Conservation (phyloP, 2,329 filamentous ascomycete species). For the Amphichorda felina region DNA sequence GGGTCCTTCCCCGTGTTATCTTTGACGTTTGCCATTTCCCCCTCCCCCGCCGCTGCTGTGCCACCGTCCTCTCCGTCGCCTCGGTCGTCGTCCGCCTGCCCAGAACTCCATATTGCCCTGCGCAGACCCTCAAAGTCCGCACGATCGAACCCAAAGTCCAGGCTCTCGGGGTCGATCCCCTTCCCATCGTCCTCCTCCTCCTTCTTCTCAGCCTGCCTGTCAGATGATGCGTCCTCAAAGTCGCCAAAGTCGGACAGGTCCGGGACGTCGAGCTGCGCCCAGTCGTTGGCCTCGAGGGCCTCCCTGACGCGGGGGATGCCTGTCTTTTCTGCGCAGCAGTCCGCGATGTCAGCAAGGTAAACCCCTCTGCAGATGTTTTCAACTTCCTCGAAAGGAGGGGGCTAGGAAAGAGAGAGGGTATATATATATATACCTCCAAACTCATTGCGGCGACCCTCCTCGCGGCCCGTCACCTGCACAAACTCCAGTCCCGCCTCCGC, state of each 20-base stretch:
- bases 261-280: constrained; percentile 27
- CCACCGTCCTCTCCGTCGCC: constrained; percentile 1
- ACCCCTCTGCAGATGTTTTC: background rate
- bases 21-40: constrained; percentile 9
- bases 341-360: constrained; percentile 7
- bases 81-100: constrained; percentile 4
- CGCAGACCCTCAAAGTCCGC: constrained; percentile 40
- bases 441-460: constrained; percentile 34
- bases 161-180: constrained; percentile 30
- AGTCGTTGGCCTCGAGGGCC: constrained; percentile 55
- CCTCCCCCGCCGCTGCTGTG: background rate
- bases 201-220: constrained; percentile 11
- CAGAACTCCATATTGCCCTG: constrained; percentile 34
- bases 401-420: background rate
- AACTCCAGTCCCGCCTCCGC: constrained; percentile 49
- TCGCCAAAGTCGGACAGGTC: constrained; percentile 16
- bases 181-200: constrained; percentile 15
- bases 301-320: constrained; percentile 48
- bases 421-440: constrained; percentile 47
- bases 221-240: constrained; percentile 19
- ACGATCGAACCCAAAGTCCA: constrained; percentile 39
- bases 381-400: background rate
- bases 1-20: no score
- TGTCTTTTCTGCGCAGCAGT: constrained; percentile 33
- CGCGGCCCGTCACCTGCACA: constrained; percentile 35